These are phyloP conservation scores for Pleurotus sapidus DNA, from an alignment of 768 basidiomycete species.

Conservation along the genomic window DNA sequence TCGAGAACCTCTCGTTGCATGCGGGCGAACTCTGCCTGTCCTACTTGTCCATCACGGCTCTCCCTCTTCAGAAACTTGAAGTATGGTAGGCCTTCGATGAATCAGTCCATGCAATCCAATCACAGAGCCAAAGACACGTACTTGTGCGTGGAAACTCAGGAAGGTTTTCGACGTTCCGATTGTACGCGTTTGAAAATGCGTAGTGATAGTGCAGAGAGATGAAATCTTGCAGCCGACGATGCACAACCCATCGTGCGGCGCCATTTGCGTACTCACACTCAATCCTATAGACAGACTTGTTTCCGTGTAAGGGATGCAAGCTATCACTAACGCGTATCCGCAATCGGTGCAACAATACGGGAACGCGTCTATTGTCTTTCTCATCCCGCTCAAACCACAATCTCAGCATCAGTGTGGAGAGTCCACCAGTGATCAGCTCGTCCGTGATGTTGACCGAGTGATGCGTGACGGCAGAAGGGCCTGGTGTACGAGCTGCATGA, in stretches of 20 bases:
- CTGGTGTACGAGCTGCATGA: conserved; percentile 26
- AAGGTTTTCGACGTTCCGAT: conserved; percentile 67
- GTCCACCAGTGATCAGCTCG: conserved; percentile 76
- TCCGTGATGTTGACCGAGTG: conserved; percentile 72
- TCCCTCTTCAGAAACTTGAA: conserved; percentile 81
- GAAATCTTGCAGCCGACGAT: conserved; percentile 91
- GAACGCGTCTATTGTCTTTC: conserved; percentile 77
- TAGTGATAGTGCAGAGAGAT: conserved; percentile 89
- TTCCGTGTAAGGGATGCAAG: conserved; percentile 71
- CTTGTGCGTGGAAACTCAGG: conserved; percentile 92
- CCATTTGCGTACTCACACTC: conserved; percentile 98
- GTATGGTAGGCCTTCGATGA: conserved; percentile 72
- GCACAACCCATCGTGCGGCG: conserved; percentile 90
- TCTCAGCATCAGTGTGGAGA: conserved; percentile 74
- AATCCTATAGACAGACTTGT: conserved; percentile 83
- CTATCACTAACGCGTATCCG: conserved; percentile 86
- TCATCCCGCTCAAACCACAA: conserved; percentile 90
- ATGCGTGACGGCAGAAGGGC: conserved; percentile 49
- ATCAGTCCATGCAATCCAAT: conserved; percentile 1
- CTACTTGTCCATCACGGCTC: conserved; percentile 46
- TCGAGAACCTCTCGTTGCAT: conserved; percentile 82
- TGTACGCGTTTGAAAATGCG: conserved; percentile 77
- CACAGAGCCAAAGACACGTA: conserved; percentile 22
- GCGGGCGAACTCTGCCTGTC: conserved; percentile 74
- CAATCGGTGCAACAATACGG: conserved; percentile 73